phyloP scores from a whole-genome alignment of 306 rosid species.

The Chamaecrista fasciculata region DNA sequence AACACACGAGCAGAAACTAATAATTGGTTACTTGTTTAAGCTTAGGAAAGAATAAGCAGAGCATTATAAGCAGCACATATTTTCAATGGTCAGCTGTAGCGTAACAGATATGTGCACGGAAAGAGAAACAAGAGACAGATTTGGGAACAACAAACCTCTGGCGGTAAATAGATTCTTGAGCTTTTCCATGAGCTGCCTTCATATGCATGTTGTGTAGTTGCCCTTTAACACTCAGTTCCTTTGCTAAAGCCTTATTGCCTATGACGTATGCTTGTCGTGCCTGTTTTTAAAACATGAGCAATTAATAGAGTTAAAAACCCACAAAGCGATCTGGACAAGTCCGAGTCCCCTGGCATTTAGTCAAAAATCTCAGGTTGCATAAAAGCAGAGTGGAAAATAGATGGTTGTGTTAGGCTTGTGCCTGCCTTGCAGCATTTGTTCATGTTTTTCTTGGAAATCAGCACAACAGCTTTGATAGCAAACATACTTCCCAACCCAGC shows the following conservation, averaged over 20 bases:
- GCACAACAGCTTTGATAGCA: slow-evolving; percentile 4
- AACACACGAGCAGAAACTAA: no score
- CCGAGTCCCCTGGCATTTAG: not conserved
- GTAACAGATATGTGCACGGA: not conserved
- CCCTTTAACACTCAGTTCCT: slow-evolving; percentile 78
- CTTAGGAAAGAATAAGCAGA: not conserved
- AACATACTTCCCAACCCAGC: slow-evolving; percentile 18
- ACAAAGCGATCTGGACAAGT: not conserved
- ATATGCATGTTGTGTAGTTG: slow-evolving; percentile 76
- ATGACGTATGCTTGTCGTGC: slow-evolving; percentile 79
- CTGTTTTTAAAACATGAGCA: slow-evolving; percentile 42
- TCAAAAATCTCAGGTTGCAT: not conserved
- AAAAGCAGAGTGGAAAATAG: slow-evolving; percentile 4
- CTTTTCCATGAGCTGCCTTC: slow-evolving; percentile 91
- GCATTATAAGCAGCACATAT: not conserved
- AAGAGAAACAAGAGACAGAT: not conserved
- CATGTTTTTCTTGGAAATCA: slow-evolving; percentile 20
- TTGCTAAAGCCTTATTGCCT: slow-evolving; percentile 81
- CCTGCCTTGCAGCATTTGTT: slow-evolving; percentile 5
- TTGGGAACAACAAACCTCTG: slow-evolving; percentile 66
- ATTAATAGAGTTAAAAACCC: not conserved
- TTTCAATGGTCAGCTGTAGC: not conserved
- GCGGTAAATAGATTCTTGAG: slow-evolving; percentile 81
- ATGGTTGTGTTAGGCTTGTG: slow-evolving; percentile 17
- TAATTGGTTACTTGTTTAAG: not conserved